Percentiles rank a stretch among this genome's conserved stretches.
These are phyloP conservation scores for Chaetothyriales sp. DNA, from an alignment of 2,329 filamentous ascomycete species.

Conservation along the genomic window DNA sequence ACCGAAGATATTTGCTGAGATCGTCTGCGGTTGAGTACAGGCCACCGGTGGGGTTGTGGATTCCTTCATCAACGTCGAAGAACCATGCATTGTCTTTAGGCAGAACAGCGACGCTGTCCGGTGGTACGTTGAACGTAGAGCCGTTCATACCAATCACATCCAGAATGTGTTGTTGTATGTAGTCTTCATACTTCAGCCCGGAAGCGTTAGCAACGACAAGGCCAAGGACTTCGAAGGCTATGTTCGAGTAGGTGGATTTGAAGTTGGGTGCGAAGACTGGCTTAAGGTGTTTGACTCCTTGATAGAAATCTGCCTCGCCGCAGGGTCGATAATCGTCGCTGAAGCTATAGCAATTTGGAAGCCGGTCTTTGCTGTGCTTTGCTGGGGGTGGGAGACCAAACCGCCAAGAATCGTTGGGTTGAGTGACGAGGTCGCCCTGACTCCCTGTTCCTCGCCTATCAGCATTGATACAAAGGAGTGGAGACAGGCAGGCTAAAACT, in stretches of 20 bases:
- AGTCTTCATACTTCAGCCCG: constrained; percentile 17
- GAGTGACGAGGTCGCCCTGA: constrained; percentile 13
- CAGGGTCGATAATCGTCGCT: constrained; percentile 8
- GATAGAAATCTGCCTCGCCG: constrained; percentile 7
- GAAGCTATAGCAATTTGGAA: constrained; percentile 10
- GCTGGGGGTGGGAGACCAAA: constrained; percentile 11
- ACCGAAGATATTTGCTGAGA: constrained; percentile 31
- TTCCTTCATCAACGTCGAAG: constrained; percentile 30
- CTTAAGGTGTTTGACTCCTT: constrained; percentile 2
- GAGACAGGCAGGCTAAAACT: constrained; percentile 1
- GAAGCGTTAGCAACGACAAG: constrained; percentile 20
- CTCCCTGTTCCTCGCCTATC: neutral
- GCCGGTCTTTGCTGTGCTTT: neutral
- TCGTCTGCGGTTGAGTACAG: constrained; percentile 31
- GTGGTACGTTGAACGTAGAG: constrained; percentile 9
- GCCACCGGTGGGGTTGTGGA: constrained; percentile 31
- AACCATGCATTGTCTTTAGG: constrained; percentile 17
- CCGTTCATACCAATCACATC: neutral
- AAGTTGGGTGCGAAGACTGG: constrained; percentile 18
- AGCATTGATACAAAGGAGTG: neutral
- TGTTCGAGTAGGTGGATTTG: constrained; percentile 20
- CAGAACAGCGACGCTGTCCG: constrained; percentile 15
- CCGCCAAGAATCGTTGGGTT: constrained; percentile 1
- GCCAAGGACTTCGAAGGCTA: constrained; percentile 21
- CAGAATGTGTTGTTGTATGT: constrained; percentile 15